Percentiles rank a stretch among this genome's conserved stretches.
Evolutionary conservation across 768 basidiomycete genomes (phyloP).

Genomic region (Collybia mongolica): DNA sequence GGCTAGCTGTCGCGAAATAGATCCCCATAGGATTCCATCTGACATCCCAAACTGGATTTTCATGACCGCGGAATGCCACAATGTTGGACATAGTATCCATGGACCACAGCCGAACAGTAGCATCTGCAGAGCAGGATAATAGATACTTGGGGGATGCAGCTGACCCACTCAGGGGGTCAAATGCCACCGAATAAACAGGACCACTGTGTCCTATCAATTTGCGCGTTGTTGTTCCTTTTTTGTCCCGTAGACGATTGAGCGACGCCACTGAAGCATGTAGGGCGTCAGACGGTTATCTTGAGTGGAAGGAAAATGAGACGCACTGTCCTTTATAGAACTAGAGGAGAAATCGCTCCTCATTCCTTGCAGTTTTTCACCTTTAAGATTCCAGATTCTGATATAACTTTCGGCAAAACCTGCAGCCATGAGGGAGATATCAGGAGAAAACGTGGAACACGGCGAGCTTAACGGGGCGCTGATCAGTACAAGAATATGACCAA

Average conservation of each 20-base stretch:
- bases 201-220: slow-evolving; percentile 97
- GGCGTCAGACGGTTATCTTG: not conserved
- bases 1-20: slow-evolving; percentile 96
- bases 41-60: slow-evolving; percentile 98
- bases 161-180: slow-evolving; percentile 89
- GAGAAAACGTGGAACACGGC: slow-evolving; percentile 86
- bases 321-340: slow-evolving; percentile 69
- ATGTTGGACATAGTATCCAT: slow-evolving; percentile 92
- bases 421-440: slow-evolving; percentile 89
- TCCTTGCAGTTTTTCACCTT: slow-evolving; percentile 84
- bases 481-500: not conserved
- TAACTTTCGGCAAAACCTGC: slow-evolving; percentile 96
- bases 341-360: slow-evolving; percentile 73
- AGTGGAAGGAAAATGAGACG: slow-evolving; percentile 22
- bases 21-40: slow-evolving; percentile 98
- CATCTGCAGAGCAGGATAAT: slow-evolving; percentile 90
- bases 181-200: slow-evolving; percentile 91
- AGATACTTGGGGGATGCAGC: slow-evolving; percentile 83
- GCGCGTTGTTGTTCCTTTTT: slow-evolving; percentile 81
- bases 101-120: slow-evolving; percentile 91
- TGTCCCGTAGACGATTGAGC: slow-evolving; percentile 69
- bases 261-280: slow-evolving; percentile 45
- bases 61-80: slow-evolving; percentile 92
- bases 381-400: slow-evolving; percentile 91
- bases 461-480: slow-evolving; percentile 44